phyloP scores from a whole-genome alignment of 2,329 filamentous ascomycete species.

The Venturia pyrina region DNA sequence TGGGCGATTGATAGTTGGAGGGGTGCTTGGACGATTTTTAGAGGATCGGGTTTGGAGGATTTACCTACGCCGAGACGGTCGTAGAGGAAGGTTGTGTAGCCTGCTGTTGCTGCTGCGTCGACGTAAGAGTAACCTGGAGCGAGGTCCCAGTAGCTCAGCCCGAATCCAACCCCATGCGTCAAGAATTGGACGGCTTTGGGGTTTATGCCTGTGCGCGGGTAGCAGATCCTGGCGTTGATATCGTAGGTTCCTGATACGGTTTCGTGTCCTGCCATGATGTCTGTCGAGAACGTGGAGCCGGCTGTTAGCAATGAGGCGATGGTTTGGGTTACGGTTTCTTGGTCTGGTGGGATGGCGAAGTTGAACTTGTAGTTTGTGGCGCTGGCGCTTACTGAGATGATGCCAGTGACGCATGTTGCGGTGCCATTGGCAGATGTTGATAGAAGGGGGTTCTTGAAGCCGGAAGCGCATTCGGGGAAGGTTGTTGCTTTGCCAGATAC shows the following conservation, averaged over 20 bases:
- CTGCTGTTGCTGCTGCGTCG: slow-evolving; percentile 28
- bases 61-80: slow-evolving; percentile 31
- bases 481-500: background rate
- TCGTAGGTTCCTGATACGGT: background rate
- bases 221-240: background rate
- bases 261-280: background rate
- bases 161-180: slow-evolving; percentile 31
- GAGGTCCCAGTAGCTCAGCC: slow-evolving; percentile 30
- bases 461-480: background rate
- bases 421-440: background rate
- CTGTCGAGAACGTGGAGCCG: background rate
- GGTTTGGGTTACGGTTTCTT: background rate
- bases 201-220: background rate
- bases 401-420: background rate
- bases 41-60: slow-evolving; percentile 19
- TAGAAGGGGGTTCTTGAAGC: background rate
- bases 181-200: slow-evolving; percentile 26
- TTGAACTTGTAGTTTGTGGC: background rate
- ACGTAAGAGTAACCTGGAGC: slow-evolving; percentile 30
- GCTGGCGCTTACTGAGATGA: background rate
- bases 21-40: slow-evolving; percentile 27
- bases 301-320: background rate
- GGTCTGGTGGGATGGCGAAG: background rate
- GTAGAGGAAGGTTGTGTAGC: slow-evolving; percentile 33
- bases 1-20: slow-evolving; percentile 29